Conservation (phyloP, 345 rosid genomes). For the Jatropha curcas region DNA sequence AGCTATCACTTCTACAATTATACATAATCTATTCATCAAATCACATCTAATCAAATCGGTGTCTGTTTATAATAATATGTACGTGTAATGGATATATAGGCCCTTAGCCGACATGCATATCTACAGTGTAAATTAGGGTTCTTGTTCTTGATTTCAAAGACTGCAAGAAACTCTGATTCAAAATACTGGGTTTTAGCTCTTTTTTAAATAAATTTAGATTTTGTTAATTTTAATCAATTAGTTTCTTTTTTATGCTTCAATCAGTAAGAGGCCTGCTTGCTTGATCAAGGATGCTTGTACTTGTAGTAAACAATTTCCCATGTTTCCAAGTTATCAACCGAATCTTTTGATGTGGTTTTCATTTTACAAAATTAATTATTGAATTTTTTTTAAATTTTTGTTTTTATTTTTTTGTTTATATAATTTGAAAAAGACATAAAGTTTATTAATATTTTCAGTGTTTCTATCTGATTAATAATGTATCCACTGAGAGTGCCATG, state of each 20-base stretch:
- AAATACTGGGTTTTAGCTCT: no score
- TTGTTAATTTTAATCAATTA: neutral
- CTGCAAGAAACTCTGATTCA: no score
- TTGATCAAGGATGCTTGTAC: constrained; percentile 51
- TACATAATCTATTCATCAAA: no score
- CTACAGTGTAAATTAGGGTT: no score
- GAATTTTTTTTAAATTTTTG: neutral
- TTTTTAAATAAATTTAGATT: no score
- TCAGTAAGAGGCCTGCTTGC: constrained; percentile 33
- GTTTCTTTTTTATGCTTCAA: constrained; percentile 10
- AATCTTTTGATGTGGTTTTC: constrained; percentile 50
- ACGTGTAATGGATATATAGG: no score
- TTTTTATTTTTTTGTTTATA: neutral
- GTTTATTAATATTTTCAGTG: constrained; percentile 12
- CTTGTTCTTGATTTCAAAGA: no score
- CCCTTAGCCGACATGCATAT: neutral
- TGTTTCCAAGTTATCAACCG: constrained; percentile 56
- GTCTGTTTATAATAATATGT: no score
- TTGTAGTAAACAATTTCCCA: constrained; percentile 75
- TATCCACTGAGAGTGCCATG: constrained; percentile 24
- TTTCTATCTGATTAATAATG: constrained; percentile 21
- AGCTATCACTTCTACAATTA: constrained; percentile 26
- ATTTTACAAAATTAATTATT: no score
- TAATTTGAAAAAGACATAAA: constrained; percentile 47
- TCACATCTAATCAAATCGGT: no score